Percentiles rank a stretch among this genome's conserved stretches.
Conservation (phyloP, 176 grass and related monocot species). For the Lolium multiflorum region DNA sequence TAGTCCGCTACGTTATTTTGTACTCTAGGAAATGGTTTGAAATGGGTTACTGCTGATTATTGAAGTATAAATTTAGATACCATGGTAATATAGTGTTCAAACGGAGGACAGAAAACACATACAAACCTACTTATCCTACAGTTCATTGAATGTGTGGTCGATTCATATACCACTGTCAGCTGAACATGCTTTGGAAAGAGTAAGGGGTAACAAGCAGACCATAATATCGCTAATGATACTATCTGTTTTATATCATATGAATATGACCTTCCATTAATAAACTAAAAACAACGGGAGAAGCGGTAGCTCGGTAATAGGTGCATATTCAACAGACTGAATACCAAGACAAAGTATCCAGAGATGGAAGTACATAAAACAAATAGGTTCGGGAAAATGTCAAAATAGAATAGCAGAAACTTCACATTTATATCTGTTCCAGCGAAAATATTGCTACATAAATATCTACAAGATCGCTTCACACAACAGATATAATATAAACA, state of each 20-base stretch:
- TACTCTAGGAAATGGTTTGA: neutral
- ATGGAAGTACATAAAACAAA: conserved; percentile 30
- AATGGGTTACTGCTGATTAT: conserved; percentile 15
- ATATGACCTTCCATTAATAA: conserved; percentile 2
- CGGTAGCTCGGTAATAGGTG: neutral
- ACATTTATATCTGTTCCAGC: conserved; percentile 8
- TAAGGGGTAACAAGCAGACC: neutral
- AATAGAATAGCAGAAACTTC: conserved; percentile 16
- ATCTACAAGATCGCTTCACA: conserved; percentile 34
- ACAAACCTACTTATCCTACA: neutral
- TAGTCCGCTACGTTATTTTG: neutral
- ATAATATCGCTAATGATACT: neutral
- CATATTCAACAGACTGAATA: conserved; percentile 9
- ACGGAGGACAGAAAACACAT: neutral
- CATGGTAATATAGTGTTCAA: neutral
- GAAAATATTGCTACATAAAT: conserved; percentile 17
- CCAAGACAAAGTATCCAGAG: neutral
- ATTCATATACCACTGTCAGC: conserved; percentile 26
- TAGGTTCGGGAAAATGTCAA: conserved; percentile 31
- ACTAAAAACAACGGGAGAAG: conserved; percentile 26
- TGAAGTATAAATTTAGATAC: conserved; percentile 31
- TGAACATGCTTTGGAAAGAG: conserved; percentile 14
- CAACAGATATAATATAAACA: conserved; percentile 20
- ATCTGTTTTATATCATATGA: conserved; percentile 8
- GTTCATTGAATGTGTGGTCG: conserved; percentile 5